Evolutionary conservation across 108 stramenopile genomes (phyloP), one percentile per base, ranked within the genome.

Genomic region (Pseudonitzschia delicatissima): DNA sequence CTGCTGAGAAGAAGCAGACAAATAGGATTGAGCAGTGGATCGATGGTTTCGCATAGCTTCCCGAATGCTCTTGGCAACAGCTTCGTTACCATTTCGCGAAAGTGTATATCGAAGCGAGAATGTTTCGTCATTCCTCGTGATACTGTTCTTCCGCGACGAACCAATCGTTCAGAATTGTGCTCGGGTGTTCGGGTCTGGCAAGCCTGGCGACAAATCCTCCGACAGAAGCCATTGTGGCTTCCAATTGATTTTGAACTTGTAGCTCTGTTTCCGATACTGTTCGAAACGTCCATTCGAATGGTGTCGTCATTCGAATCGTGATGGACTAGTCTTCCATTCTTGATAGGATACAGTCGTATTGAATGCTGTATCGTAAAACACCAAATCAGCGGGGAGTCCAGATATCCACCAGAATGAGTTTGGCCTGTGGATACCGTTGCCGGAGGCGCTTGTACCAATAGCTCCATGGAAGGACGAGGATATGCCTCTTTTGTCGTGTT

Each of bases 361-460:
- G 1, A 8, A 17, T 18, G 50, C 34, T 53, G 51, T 13, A n/a
- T 67, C 31, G 28, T 42, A 50, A 39, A 62, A 74, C 0, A 33
- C 31, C 25, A 53, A 8, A 26, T 67, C 45, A 6, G 57, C 61
- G n/a, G 23, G 78, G 78, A 28, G 50, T 62, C 78, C 78, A 79
- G 4, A 74, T 37, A 25, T 68, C 58, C 8, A 80, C 57, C 47
- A 75, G 32, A 6, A 80, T 48, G 4, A 80, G 63, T 7, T 51
- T 58, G 2, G 79, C 74, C 13, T 50, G 26, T 15, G 79, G 79
- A 58, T 75, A 80, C 18, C 79, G 74, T 45, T 58, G 65, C 4
- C 79, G 69, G 4, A 80, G 32, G 7, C 79, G 73, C n/a, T 42
- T n/a, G 39, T 3, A 62, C 61, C 47, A 80, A 42, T 21, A 67